These are phyloP conservation scores for Epichloe sibirici DNA, from an alignment of 2,329 filamentous ascomycete genomes.

Conservation along the genomic window DNA sequence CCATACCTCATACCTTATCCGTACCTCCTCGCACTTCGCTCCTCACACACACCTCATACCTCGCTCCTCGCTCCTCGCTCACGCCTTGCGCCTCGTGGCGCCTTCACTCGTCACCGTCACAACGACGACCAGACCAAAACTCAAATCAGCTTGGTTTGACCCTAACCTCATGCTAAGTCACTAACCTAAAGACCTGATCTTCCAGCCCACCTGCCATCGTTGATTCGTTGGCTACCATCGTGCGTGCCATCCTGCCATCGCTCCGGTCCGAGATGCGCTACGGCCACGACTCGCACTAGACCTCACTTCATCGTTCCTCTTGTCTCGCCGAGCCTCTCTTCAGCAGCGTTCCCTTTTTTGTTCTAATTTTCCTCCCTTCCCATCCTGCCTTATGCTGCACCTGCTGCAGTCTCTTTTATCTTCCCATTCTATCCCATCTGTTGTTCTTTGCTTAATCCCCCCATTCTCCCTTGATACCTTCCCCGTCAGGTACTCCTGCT, in stretches of 20 bases:
- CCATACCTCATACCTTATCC: too few relatives aligned
- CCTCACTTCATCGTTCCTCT: not conserved
- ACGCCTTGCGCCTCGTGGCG: not conserved
- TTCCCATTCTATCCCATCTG: not conserved
- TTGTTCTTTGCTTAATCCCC: not conserved
- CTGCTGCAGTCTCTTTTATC: not conserved
- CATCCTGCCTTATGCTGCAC: not conserved
- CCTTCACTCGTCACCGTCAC: not conserved
- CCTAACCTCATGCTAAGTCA: not conserved
- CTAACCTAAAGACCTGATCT: not conserved
- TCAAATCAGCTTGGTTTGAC: not conserved
- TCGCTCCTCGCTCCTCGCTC: not conserved
- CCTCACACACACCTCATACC: not conserved
- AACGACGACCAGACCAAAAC: not conserved
- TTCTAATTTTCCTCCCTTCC: not conserved
- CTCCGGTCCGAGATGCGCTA: conserved; percentile 5
- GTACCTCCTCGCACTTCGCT: too few relatives aligned
- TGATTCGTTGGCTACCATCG: not conserved
- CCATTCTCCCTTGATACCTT: not conserved
- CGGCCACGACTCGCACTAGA: conserved; percentile 1
- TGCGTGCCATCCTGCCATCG: not conserved
- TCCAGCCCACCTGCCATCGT: not conserved
- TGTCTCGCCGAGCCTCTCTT: conserved; percentile 7
- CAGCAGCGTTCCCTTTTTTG: conserved; percentile 7
- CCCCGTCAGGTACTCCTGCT: not conserved